Percentiles rank a stretch among this genome's conserved stretches.
These are phyloP conservation scores for Secale cereale DNA, from an alignment of 176 grass and related monocot species.

Conservation along the genomic window DNA sequence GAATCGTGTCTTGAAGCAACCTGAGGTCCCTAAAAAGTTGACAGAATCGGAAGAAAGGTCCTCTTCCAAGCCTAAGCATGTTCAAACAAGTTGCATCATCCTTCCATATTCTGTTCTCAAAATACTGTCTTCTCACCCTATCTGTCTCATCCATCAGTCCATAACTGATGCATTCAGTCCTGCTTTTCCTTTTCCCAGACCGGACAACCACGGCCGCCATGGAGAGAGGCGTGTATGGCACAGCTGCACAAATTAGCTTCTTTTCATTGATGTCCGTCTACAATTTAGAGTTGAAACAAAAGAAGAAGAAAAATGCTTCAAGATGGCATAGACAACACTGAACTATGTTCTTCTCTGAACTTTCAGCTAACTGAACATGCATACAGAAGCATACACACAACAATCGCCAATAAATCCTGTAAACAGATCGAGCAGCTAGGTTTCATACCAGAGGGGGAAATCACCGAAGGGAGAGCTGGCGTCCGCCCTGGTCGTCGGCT, in stretches of 20 bases:
- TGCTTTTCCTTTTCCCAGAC: background rate
- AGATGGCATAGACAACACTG: background rate
- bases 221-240: background rate
- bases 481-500: no score
- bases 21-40: no score
- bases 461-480: background rate
- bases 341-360: background rate
- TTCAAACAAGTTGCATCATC: no score
- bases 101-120: no score
- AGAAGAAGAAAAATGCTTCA: background rate
- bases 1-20: no score
- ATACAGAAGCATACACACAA: background rate
- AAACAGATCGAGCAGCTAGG: background rate
- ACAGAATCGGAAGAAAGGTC: no score
- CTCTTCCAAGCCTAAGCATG: no score
- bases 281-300: background rate
- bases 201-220: background rate
- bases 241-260: background rate
- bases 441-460: background rate
- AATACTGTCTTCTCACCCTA: no score
- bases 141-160: no score
- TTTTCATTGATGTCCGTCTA: background rate
- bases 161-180: background rate
- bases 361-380: no score
- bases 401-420: background rate